Base-by-base conservation (phyloP, 305 asterid species). In the Fraxinus albicans region DNA sequence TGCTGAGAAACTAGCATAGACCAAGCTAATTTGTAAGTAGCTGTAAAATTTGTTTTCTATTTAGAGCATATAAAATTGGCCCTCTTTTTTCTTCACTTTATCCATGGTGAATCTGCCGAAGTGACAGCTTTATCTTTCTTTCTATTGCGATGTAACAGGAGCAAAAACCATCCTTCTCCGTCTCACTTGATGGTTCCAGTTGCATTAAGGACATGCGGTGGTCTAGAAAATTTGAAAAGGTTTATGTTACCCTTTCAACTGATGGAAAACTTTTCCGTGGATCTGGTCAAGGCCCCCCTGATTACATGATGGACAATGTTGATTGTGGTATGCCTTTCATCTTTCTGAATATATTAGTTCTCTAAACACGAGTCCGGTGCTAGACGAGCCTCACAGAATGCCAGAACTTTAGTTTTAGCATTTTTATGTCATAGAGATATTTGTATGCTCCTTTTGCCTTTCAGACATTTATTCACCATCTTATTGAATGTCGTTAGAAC, bases 241-340 rank as follows among this genome's bases (percentile, higher is more conserved):
- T 73, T 80, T 96, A 91, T 85, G 84, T 92, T 76, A 85, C 90
- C 87, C 97, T 94, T 81, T 85, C 96, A 6, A 87, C 86, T 55
- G 40, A 80, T 60, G 98, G 99, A 79, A 90, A 90, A 84, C 85
- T 96, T 77, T 91, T 90, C 87, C 86, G 85, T 60, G 99, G 99
- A 81, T 83, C 89, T 88, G 97, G 96, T 81, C 97, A 87, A 87
- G 90, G 90, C 19, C 90, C 90, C 50, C 88, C 82, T 70, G 82
- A n/a, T 67, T 77, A 73, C 77, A 87, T 91, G 77, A 87, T 86
- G 93, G 97, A 89, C 83, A 83, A 79, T 87, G 97, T 92, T 88
- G 97, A 93, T 90, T 91, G 95, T 85, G 96, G 99, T 96, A 91
- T 33, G 89, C 44, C 73, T 70, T 40, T 29, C 67, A 35, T 84